phyloP scores from a whole-genome alignment of 495 filamentous ascomycete genomes.

The Neurospora africana region DNA sequence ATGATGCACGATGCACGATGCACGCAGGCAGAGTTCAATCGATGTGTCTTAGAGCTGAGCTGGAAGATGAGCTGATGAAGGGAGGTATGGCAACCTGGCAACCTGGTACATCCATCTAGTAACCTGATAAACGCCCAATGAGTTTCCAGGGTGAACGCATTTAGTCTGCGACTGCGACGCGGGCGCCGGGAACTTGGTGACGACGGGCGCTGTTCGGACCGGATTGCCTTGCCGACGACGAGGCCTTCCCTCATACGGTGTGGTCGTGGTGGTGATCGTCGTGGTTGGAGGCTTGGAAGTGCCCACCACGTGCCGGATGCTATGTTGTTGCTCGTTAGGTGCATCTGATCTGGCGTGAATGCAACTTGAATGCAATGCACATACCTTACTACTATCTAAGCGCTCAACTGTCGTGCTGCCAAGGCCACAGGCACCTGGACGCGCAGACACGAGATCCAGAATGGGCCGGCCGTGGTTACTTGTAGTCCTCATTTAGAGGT shows the following conservation, averaged over 20 bases:
- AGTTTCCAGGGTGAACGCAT: not conserved
- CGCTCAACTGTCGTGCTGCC: not conserved
- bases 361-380: not conserved
- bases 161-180: not conserved
- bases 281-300: not conserved
- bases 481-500: not conserved
- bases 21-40: not conserved
- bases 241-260: not conserved
- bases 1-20: too few relatives aligned
- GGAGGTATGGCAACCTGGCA: not conserved
- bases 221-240: not conserved
- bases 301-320: not conserved
- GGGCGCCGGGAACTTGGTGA: not conserved
- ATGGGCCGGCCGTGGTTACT: not conserved
- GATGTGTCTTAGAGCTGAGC: not conserved
- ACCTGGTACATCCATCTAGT: not conserved
- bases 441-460: not conserved
- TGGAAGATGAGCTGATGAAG: not conserved
- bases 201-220: not conserved
- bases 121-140: not conserved
- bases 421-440: too few relatives aligned
- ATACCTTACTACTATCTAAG: not conserved
- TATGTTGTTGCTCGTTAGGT: not conserved
- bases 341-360: not conserved
- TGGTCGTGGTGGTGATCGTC: not conserved